A percentile compares a stretch with the other conserved stretches of the same genome.
Conservation (phyloP, 2,329 filamentous ascomycete genomes). For the Monilinia fructigena region DNA sequence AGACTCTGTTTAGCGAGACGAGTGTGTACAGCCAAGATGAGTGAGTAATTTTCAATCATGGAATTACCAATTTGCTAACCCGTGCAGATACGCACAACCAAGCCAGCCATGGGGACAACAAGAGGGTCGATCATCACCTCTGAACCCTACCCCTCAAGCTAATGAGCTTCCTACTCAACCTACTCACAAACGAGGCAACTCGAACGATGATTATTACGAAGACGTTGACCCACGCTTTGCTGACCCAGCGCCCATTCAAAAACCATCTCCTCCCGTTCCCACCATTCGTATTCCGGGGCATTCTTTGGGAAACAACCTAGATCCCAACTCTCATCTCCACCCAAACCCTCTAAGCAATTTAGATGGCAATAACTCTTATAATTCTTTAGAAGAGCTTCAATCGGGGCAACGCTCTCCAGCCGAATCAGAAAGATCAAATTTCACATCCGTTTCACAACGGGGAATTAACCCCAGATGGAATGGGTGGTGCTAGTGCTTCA, state of each 20-base stretch:
- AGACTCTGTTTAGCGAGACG: slow-evolving; percentile 60
- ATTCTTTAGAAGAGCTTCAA: slow-evolving; percentile 62
- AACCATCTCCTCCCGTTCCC: slow-evolving; percentile 33
- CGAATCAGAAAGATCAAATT: slow-evolving; percentile 76
- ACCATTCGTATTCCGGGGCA: slow-evolving; percentile 37
- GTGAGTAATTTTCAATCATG: slow-evolving; percentile 52
- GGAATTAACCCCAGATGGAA: slow-evolving; percentile 88
- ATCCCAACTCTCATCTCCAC: slow-evolving; percentile 34
- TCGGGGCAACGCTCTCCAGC: slow-evolving; percentile 67
- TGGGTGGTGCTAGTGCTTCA: slow-evolving; percentile 36
- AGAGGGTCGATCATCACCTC: slow-evolving; percentile 48
- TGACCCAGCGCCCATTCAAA: slow-evolving; percentile 40
- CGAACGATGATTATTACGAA: slow-evolving; percentile 71
- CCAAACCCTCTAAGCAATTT: slow-evolving; percentile 32
- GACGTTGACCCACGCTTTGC: slow-evolving; percentile 89
- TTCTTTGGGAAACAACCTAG: slow-evolving; percentile 27
- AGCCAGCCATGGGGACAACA: slow-evolving; percentile 53
- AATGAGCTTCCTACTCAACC: slow-evolving; percentile 43
- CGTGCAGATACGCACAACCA: slow-evolving; percentile 51
- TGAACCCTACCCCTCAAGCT: slow-evolving; percentile 41
- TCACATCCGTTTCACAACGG: slow-evolving; percentile 87
- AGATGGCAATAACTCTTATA: slow-evolving; percentile 49
- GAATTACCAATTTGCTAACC: slow-evolving; percentile 28
- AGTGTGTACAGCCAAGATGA: slow-evolving; percentile 73
- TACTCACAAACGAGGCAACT: slow-evolving; percentile 33